Evolutionary conservation across 108 stramenopile species (phyloP).

Genomic region (Bacterosira constricta): DNA sequence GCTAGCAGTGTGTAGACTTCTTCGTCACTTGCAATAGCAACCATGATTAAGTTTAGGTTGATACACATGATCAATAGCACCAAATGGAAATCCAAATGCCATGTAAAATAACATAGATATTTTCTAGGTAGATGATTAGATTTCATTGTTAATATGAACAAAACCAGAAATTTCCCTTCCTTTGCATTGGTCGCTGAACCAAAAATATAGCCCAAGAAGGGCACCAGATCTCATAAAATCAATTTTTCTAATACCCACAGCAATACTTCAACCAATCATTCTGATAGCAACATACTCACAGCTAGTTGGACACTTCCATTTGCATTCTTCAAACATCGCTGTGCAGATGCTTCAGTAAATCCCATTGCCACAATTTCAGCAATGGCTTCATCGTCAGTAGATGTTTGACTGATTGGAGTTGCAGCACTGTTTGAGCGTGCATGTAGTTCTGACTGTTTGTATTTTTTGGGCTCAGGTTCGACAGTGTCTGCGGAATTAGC

Average conservation of each 20-base stretch:
- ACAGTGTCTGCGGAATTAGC: not conserved
- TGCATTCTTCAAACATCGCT: conserved; percentile 25
- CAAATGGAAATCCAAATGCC: no score
- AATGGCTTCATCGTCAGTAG: not conserved
- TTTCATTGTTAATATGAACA: no score
- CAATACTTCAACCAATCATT: not conserved
- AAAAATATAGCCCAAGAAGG: not conserved
- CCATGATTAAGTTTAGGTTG: no score
- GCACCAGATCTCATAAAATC: not conserved
- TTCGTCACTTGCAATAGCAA: no score
- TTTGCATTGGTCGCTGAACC: no score
- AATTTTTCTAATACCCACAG: not conserved
- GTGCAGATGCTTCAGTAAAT: conserved; percentile 17
- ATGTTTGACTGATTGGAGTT: not conserved
- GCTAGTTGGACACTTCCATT: conserved; percentile 37
- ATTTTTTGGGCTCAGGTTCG: not conserved
- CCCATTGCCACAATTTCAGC: conserved; percentile 35
- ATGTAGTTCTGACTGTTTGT: not conserved
- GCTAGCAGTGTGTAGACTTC: no score
- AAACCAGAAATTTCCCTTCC: no score
- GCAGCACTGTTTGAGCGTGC: not conserved
- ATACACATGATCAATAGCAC: no score
- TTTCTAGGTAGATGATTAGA: no score
- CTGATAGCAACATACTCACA: conserved; percentile 39
- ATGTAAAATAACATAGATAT: no score